Evolutionary conservation across 2,329 filamentous ascomycete species (phyloP), one percentile per base, ranked within the genome.

Genomic region (Trichoderma semiorbis): DNA sequence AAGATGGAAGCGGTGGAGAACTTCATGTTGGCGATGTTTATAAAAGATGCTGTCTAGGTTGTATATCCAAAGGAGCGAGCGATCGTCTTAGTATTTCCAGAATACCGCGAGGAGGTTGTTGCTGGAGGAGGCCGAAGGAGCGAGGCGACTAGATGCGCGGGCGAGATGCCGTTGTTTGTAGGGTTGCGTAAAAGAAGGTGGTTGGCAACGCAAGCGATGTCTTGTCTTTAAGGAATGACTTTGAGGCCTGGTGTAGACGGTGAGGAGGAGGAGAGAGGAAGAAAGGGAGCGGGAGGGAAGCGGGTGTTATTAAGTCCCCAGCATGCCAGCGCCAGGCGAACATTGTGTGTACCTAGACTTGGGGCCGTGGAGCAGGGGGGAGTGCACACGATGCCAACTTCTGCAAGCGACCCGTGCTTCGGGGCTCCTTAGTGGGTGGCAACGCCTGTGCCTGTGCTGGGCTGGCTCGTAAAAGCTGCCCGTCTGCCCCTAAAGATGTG

Each of bases 21-120:
- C 80, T 84, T 84, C 83, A 85, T 84, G 67, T 74, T 82, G 75
- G 64, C 57, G 69, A 63, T 64, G 18, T 8, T 8, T 34, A 34
- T 34, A 34, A 50, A 71, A 26, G 50, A 65, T 71, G 69, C 62
- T 53, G 26, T 50, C 28, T 67, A 67, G 36, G 50, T 34, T 60
- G 60, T 55, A 50, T 30, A 69, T 61, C 67, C 67, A 69, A 69
- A 61, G 65, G 32, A 62, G 34, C 24, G 55, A 24, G 61, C 32
- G 47, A 34, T 60, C 60, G 71, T 73, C 57, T 62, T 61, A 39
- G 26, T 71, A 72, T 71, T 74, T 70, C 43, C 74, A 72, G 74
- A 75, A 74, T 74, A 74, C 72, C 55, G 66, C 47, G 32, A 61
- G 47, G 57, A 34, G n/a, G 36, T 32, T 32, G 18, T n/a, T 63